These are phyloP conservation scores for Neolentinus lepideus DNA, from an alignment of 1,284 basidiomycete species.

Conservation along the genomic window DNA sequence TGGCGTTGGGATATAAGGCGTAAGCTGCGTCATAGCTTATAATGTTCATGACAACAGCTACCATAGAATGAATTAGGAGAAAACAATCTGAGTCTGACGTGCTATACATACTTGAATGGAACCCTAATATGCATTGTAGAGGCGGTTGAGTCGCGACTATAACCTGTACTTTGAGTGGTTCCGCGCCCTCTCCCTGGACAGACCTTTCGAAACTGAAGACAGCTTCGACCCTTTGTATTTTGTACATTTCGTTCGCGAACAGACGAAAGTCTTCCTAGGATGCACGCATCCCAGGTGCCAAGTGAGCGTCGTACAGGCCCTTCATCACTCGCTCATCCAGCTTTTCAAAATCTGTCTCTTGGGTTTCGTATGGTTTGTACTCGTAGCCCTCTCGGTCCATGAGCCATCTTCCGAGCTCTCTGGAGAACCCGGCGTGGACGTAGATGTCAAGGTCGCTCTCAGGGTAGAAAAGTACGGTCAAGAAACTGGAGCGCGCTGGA, in stretches of 20 bases:
- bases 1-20: constrained; percentile 25
- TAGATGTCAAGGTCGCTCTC: constrained; percentile 44
- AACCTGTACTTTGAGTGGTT: constrained; percentile 25
- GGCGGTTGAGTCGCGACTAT: constrained; percentile 21
- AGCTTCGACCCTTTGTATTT: constrained; percentile 10
- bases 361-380: constrained; percentile 10
- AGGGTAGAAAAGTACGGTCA: constrained; percentile 31
- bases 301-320: constrained; percentile 11
- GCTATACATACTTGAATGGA: constrained; percentile 35
- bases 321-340: constrained; percentile 2
- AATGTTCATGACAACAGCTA: constrained; percentile 40
- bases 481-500: constrained; percentile 44
- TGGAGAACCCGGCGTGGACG: constrained; percentile 19
- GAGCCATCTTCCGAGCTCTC: constrained; percentile 22
- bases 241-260: constrained; percentile 1
- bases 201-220: constrained; percentile 18
- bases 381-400: constrained; percentile 20
- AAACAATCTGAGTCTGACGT: background rate
- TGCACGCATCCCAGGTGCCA: constrained; percentile 7
- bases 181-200: background rate
- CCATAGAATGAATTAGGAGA: background rate
- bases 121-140: constrained; percentile 28
- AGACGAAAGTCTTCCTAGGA: background rate
- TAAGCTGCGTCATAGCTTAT: constrained; percentile 26
- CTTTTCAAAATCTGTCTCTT: background rate